Evolutionary conservation across 2,329 filamentous ascomycete genomes (phyloP), one percentile per base, ranked within the genome.

Genomic region (Fusarium bactridioides): DNA sequence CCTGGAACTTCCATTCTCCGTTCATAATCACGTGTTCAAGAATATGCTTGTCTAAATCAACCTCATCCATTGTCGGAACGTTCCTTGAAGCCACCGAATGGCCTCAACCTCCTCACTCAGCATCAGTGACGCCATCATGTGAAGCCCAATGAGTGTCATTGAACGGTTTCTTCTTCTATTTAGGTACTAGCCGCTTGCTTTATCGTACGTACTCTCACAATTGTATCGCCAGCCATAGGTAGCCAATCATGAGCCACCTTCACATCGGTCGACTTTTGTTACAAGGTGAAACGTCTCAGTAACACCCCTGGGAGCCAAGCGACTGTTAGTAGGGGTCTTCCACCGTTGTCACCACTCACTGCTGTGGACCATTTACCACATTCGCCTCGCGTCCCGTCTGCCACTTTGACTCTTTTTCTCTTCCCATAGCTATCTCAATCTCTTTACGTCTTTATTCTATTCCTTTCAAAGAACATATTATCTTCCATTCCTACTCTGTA

Each of bases 251-350:
- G 33, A 43, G 15, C 50, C 58, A 29, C 60, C 50, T 51, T 61
- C 37, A 43, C 62, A 78, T 78, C 75, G 70, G 62, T 77, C 76
- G 74, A 77, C 61, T 74, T 74, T 77, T 80, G 77, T 72, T 69
- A 75, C 85, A 86, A 73, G 63, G 81, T 86, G 85, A 87, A 87
- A 86, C 85, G 73, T 76, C 75, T 78, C 74, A 74, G 63, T 58
- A 53, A 67, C 55, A 55, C 69, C 73, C 74, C 66, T 72, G 51
- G 58, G 45, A 73, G 70, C 58, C 70, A 64, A 70, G 65, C 62
- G 60, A 54, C 55, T 41, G 43, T 58, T 67, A 68, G 67, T 67
- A 68, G 67, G 72, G 70, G 67, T 62, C 64, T 67, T 69, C 64
- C 65, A 70, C 74, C 76, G 69, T 61, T 60, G 53, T 63, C 70